Conservation (phyloP, 495 filamentous ascomycete genomes). For the Aspergillus nidulans region DNA sequence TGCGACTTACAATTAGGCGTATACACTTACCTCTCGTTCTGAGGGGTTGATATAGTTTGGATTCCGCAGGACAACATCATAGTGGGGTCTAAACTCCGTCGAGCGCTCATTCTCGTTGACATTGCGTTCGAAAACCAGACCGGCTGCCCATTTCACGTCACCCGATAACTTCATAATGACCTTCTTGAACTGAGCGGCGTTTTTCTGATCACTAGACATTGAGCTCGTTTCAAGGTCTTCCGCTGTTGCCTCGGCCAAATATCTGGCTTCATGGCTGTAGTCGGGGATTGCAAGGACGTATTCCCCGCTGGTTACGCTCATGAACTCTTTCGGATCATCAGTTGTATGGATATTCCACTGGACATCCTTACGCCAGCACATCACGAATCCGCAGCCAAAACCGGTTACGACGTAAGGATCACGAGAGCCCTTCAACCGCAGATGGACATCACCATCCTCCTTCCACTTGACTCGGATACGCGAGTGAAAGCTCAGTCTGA, state of each 20-base stretch:
- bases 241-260: conserved; percentile 50
- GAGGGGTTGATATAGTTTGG: conserved; percentile 64
- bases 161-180: conserved; percentile 98
- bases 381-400: conserved; percentile 87
- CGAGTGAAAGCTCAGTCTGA: conserved; percentile 92
- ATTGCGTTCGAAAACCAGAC: conserved; percentile 87
- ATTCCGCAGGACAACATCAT: conserved; percentile 80
- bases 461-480: conserved; percentile 83
- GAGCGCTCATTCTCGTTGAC: conserved; percentile 59
- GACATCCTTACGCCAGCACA: conserved; percentile 96
- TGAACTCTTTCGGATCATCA: conserved; percentile 84
- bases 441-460: conserved; percentile 91
- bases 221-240: conserved; percentile 59
- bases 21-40: conserved; percentile 37
- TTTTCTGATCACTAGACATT: conserved; percentile 62
- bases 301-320: conserved; percentile 91
- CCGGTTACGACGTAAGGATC: conserved; percentile 94
- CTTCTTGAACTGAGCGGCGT: conserved; percentile 84
- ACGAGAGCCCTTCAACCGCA: conserved; percentile 84
- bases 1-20: background rate
- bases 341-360: conserved; percentile 76
- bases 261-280: conserved; percentile 81
- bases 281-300: conserved; percentile 92
- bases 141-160: conserved; percentile 84
- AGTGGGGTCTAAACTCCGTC: conserved; percentile 88